phyloP scores from a whole-genome alignment of 2,329 filamentous ascomycete species.

The Colletotrichum coccodes region DNA sequence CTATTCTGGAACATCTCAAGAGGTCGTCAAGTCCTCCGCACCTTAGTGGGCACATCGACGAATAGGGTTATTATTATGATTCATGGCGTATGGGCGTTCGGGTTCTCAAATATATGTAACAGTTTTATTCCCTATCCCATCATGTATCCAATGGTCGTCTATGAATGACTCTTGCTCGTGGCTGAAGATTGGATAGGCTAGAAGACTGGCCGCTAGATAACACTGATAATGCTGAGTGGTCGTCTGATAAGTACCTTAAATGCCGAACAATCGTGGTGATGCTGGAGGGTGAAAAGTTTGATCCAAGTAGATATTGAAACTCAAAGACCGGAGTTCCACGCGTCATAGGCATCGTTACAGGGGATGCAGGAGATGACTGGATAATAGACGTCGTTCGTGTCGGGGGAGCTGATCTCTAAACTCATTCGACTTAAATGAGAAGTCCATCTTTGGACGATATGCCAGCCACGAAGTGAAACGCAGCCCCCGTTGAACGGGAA shows the following conservation, averaged over 20 bases:
- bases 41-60: not conserved
- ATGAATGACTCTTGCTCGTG: not conserved
- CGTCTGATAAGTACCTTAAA: not conserved
- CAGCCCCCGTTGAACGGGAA: no score
- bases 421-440: no score
- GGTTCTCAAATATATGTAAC: not conserved
- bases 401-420: no score
- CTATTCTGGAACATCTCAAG: constrained; percentile 34
- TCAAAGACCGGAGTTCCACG: no score
- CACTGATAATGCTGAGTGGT: constrained; percentile 11
- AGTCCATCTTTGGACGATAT: no score
- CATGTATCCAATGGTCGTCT: constrained; percentile 2
- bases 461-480: no score
- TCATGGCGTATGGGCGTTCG: constrained; percentile 17
- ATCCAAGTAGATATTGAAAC: no score
- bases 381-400: no score
- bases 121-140: constrained; percentile 23
- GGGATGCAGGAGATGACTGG: no score
- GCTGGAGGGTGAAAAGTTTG: no score
- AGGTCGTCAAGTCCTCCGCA: constrained; percentile 4
- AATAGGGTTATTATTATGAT: not conserved
- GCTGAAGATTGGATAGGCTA: not conserved
- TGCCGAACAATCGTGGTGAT: no score
- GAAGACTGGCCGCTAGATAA: constrained; percentile 4
- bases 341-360: no score